Base-by-base conservation (phyloP, 768 basidiomycete species). In the Guyanaporus albipodus region DNA sequence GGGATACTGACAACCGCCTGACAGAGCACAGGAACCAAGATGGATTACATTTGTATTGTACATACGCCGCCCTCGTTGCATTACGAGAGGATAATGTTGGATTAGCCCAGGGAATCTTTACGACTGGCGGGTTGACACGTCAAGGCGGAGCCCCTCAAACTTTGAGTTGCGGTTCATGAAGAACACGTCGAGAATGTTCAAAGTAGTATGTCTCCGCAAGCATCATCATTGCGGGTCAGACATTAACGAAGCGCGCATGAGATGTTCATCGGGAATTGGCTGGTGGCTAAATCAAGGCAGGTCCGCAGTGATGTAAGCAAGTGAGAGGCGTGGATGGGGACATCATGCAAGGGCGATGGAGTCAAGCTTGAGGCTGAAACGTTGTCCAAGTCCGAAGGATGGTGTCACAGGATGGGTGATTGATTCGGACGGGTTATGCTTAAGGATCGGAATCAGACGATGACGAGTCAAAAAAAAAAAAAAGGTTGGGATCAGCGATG, bases 41-140 rank as follows among this genome's bases (percentile, higher is more conserved):
- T 55, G 23, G 11, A 55, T 50, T 53, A 58, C 51, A 61, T 49
- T 52, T 53, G 26, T 61, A 64, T 32, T 54, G 50, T 56, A 53
- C 54, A 63, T 61, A 61, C 49, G 32, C n/a, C 8, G 44, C 38
- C 55, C 47, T 56, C 61, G 42, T 64, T 62, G 45, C 56, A 56
- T 59, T 41, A 47, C 32, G 42, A 48, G 37, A 44, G 42, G 50
- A 49, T 34, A 28, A 36, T 42, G 17, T 46, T 46, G 48, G 40
- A 10, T 29, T 29, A 14, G 21, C 36, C 27, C 41, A 46, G 40
- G 34, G 44, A 42, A 44, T 44, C 27, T 10, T 51, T 61, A 49
- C 52, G 56, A 43, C 42, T 41, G 26, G 29, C 8, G 18, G 3
- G 7, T n/a, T 28, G 44, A 56, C 56, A 62, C 49, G 39, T 44